Base-by-base conservation (phyloP, 2,329 filamentous ascomycete genomes). In the Ophiostoma piceae region DNA sequence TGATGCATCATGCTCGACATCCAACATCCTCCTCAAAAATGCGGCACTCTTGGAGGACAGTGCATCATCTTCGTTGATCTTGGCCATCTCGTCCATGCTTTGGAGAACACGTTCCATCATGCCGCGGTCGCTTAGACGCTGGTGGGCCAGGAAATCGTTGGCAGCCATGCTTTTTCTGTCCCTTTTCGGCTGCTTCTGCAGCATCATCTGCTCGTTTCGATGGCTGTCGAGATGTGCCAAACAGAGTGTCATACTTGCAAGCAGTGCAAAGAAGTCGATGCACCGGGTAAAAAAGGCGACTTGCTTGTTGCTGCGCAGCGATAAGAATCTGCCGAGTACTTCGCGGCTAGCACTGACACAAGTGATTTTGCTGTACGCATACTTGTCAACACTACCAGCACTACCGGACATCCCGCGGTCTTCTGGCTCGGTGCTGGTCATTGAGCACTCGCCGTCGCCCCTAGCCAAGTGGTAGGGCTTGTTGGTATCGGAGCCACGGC, bases 291-390 rank as follows among this genome's bases (percentile, higher is more conserved):
- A 75, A 1, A 76, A 75, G 9, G 76, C 73, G 3, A 70, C 73
- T 1, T 75, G 69, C 43, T 76, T 73, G 35, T 74, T 76, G 62
- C 68, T 74, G 39, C 79, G 79, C 64, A 82, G 80, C 8, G 75
- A 70, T 16, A 82, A 72, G 70, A 80, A 84, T 1, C 77, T 77
- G 0, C 76, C 71, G 2, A 84, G 72, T 22, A 82, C 75, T 67
- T 81, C 80, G 2, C 82, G 81, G 66, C 80, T 80, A 39, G 81
- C 80, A 29, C 76, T 79, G 1, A 81, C 74, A 41, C 79, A 78
- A 0, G 79, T 79, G 29, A 80, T 77, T 60, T 77, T 80, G 75
- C 77, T 81, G 73, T 79, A 79, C 16, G 79, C 77, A 66, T 78
- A 78, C 11, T 72, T 75, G 7, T 69, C 67, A 19, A 77, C 76